These are phyloP conservation scores for Calonectria naviculata DNA, from an alignment of 2,329 filamentous ascomycete species.

Conservation along the genomic window DNA sequence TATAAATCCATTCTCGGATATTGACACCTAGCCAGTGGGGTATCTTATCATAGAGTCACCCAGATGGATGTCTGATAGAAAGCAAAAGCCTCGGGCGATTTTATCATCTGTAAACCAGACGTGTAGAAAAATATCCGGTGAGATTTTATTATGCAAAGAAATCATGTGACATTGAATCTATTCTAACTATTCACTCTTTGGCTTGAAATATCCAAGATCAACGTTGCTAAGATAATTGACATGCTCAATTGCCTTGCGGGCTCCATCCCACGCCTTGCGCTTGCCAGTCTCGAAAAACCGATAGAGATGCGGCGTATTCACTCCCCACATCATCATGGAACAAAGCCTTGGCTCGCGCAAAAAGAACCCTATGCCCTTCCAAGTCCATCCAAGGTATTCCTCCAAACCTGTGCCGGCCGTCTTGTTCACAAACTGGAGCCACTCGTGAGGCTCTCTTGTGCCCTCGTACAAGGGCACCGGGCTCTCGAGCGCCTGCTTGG, in stretches of 20 bases:
- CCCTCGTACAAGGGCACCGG: slow-evolving; percentile 29
- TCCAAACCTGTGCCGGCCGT: slow-evolving; percentile 53
- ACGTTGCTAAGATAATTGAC: slow-evolving; percentile 26
- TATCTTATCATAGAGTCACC: too few relatives aligned
- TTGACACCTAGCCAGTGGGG: too few relatives aligned
- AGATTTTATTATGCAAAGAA: too few relatives aligned
- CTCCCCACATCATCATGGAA: slow-evolving; percentile 46
- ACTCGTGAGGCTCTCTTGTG: slow-evolving; percentile 42
- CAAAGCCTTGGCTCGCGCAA: slow-evolving; percentile 49
- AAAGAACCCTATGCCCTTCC: slow-evolving; percentile 51
- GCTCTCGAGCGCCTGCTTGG: slow-evolving; percentile 14
- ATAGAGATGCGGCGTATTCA: slow-evolving; percentile 52
- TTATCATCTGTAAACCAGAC: too few relatives aligned
- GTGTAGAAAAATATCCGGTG: too few relatives aligned
- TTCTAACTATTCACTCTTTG: slow-evolving; percentile 7
- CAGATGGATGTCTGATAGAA: too few relatives aligned
- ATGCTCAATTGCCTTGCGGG: slow-evolving; percentile 42
- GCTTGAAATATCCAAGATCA: slow-evolving; percentile 23
- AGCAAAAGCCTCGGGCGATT: too few relatives aligned
- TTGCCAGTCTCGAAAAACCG: slow-evolving; percentile 51
- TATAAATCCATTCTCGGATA: too few relatives aligned
- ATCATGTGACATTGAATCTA: too few relatives aligned
- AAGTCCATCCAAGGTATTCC: slow-evolving; percentile 52
- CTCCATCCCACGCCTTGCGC: slow-evolving; percentile 50
- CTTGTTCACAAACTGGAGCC: slow-evolving; percentile 50